Conservation (phyloP, 2,329 filamentous ascomycete genomes). For the Aspergillus clavatus region DNA sequence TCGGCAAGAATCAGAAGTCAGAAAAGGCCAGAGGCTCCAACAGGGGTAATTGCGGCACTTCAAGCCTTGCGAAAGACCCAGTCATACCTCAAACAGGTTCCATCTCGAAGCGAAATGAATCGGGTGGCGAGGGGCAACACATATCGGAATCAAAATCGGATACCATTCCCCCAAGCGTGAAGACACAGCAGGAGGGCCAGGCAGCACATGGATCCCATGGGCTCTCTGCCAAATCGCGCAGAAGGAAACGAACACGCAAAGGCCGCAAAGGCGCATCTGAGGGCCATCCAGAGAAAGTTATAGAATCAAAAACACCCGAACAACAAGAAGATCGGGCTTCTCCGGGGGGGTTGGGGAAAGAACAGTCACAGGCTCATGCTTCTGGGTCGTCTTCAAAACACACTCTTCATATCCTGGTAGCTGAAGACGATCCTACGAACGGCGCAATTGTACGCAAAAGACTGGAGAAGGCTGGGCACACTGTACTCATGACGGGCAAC, state of each 20-base stretch:
- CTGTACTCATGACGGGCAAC: constrained; percentile 68
- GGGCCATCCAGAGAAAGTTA: not conserved
- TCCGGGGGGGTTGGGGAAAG: too few species aligned
- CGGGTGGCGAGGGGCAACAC: not conserved
- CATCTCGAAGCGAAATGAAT: not conserved
- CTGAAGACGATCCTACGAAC: constrained; percentile 85
- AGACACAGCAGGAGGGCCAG: not conserved
- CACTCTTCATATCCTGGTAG: constrained; percentile 59
- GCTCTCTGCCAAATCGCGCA: not conserved
- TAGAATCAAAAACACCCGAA: not conserved
- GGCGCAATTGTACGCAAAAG: constrained; percentile 76
- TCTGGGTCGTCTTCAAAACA: not conserved
- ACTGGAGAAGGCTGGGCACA: constrained; percentile 69
- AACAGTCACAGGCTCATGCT: too few species aligned
- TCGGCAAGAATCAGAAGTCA: not conserved
- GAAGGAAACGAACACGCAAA: not conserved
- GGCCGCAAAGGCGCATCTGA: not conserved
- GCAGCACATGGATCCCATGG: not conserved
- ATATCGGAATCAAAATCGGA: not conserved
- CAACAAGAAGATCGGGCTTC: not conserved
- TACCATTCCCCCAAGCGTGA: not conserved
- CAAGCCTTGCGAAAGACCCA: not conserved
- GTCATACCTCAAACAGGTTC: not conserved
- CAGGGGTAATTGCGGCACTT: not conserved
- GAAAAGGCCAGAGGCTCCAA: not conserved